Evolutionary conservation across 2,329 filamentous ascomycete species (phyloP).

Genomic region (Amesomyces nigricolor): DNA sequence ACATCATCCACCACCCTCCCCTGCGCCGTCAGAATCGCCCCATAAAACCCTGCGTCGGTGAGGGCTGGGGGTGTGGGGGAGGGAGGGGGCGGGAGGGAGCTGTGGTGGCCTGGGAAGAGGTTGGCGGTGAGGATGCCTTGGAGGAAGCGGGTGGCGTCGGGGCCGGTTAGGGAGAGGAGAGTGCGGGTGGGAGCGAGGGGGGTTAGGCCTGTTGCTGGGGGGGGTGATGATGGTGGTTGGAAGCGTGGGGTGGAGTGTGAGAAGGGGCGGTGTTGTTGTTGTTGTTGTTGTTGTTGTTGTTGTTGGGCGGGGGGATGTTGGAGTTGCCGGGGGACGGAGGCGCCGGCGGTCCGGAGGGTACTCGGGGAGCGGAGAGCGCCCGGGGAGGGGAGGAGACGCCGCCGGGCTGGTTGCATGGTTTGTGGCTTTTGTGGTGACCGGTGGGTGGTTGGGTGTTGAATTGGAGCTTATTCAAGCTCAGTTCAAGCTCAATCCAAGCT

Average conservation of each 20-base stretch:
- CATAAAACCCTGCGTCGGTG: constrained; percentile 58
- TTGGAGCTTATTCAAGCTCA: not conserved
- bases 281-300: constrained; percentile 1
- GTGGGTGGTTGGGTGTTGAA: not conserved
- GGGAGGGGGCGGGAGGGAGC: constrained; percentile 17
- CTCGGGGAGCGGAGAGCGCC: not conserved
- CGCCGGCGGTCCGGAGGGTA: no score
- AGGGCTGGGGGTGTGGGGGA: constrained; percentile 22
- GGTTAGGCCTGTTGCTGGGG: constrained; percentile 47
- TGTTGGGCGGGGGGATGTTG: constrained; percentile 11
- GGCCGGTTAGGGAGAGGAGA: constrained; percentile 72
- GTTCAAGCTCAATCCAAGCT: no score
- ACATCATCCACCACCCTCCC: constrained; percentile 71
- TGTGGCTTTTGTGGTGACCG: not conserved
- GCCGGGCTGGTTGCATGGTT: constrained; percentile 10
- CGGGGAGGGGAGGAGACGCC: not conserved
- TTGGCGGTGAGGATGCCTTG: constrained; percentile 81
- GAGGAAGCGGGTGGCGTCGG: constrained; percentile 75
- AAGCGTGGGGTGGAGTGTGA: constrained; percentile 19
- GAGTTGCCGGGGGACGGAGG: not conserved
- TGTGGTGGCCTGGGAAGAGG: constrained; percentile 35
- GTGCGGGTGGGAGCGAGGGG: constrained; percentile 62
- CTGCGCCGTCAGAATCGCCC: constrained; percentile 78
- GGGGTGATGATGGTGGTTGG: constrained; percentile 16
- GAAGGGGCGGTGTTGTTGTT: constrained; percentile 16